Evolutionary conservation across 805 yeast genomes (phyloP).

Genomic region (Saccharomycopsis oosterbeekiorum): DNA sequence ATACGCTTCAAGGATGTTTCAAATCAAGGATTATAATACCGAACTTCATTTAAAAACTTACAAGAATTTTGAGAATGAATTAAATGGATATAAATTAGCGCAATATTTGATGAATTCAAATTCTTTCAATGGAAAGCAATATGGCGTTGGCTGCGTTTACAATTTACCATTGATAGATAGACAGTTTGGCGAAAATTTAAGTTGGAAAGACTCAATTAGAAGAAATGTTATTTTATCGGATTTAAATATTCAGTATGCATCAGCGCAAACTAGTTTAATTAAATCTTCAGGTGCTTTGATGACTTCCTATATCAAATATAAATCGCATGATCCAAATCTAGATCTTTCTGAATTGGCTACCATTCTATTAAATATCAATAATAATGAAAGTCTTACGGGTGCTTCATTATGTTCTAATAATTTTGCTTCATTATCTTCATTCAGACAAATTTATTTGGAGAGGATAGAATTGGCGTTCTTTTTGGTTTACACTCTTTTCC

Average conservation of each 20-base stretch:
- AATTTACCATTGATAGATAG: slow-evolving; percentile 55
- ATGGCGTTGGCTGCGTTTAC: slow-evolving; percentile 46
- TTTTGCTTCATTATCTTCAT: slow-evolving; percentile 30
- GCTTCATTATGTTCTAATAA: neutral
- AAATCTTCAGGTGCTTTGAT: slow-evolving; percentile 72
- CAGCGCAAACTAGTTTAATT: slow-evolving; percentile 59
- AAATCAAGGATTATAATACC: slow-evolving; percentile 33
- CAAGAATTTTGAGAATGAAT: slow-evolving; percentile 3
- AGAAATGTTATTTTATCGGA: slow-evolving; percentile 48
- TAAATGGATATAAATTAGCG: neutral
- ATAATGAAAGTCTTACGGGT: slow-evolving; percentile 35
- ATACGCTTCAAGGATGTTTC: slow-evolving; percentile 28
- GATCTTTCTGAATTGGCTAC: slow-evolving; percentile 33
- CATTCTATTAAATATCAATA: slow-evolving; percentile 41
- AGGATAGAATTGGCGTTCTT: slow-evolving; percentile 61
- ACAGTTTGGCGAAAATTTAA: slow-evolving; percentile 35
- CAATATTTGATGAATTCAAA: slow-evolving; percentile 1
- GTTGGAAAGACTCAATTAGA: slow-evolving; percentile 39
- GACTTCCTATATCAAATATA: slow-evolving; percentile 50
- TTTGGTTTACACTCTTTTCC: slow-evolving; percentile 22
- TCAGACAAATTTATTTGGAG: slow-evolving; percentile 44
- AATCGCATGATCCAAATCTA: slow-evolving; percentile 24
- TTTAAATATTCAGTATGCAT: slow-evolving; percentile 49
- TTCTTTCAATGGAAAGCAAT: slow-evolving; percentile 26
- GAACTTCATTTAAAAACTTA: slow-evolving; percentile 10